Conservation (phyloP, 2,329 filamentous ascomycete species). For the Didymella keratinophila region DNA sequence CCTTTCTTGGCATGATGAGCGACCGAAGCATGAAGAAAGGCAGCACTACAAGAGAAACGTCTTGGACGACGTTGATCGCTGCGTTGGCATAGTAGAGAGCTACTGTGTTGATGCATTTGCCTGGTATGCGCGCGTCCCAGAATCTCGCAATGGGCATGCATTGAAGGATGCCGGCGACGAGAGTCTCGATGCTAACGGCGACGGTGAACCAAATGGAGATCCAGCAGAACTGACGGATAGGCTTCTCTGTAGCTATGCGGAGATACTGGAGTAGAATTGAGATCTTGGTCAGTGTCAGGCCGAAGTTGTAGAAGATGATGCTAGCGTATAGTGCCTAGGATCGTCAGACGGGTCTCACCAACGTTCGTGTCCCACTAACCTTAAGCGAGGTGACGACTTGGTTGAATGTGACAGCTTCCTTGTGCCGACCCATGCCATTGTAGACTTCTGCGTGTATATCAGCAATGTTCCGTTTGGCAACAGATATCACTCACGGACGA, state of each 20-base stretch:
- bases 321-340: not conserved
- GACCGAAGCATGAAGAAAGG: not conserved
- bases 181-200: not conserved
- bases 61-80: not conserved
- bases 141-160: not conserved
- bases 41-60: not conserved
- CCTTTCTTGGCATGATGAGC: not conserved
- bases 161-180: not conserved
- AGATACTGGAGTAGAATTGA: not conserved
- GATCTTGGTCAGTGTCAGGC: not conserved
- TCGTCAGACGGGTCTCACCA: not conserved
- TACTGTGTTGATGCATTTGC: not conserved
- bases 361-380: not conserved
- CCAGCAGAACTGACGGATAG: not conserved
- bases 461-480: not conserved
- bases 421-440: not conserved
- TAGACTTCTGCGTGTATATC: not conserved
- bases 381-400: not conserved
- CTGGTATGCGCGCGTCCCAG: not conserved
- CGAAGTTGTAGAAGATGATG: not conserved
- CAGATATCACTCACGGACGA: not conserved
- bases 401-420: not conserved
- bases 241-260: not conserved
- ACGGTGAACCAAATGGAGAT: not conserved
- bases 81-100: not conserved